Conservation (phyloP, 1,284 basidiomycete genomes). For the Ganoderma multipileum region DNA sequence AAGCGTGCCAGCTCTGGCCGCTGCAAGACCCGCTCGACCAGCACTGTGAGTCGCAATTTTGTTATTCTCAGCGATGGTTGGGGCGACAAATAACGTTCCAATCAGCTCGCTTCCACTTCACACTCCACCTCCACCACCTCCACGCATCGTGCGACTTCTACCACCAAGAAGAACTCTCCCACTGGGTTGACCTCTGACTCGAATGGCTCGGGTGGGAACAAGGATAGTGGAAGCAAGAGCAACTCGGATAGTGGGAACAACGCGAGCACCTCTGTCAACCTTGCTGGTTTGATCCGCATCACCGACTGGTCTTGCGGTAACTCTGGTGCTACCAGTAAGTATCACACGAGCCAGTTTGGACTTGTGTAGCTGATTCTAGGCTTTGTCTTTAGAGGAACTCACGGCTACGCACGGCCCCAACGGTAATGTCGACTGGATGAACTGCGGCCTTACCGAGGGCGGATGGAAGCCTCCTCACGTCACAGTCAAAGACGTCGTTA, state of each 20-base stretch:
- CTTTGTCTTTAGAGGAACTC: conserved; percentile 47
- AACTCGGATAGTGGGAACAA: background rate
- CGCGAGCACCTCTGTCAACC: conserved; percentile 2
- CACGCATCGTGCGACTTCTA: conserved; percentile 15
- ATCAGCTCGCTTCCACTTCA: conserved; percentile 15
- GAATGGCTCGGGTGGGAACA: conserved; percentile 1
- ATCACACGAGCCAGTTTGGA: background rate
- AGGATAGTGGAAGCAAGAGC: background rate
- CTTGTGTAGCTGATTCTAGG: conserved; percentile 5
- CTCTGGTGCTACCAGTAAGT: conserved; percentile 24
- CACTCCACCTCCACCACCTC: conserved; percentile 9
- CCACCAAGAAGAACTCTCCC: conserved; percentile 15
- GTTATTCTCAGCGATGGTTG: background rate
- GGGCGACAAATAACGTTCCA: background rate
- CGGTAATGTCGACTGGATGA: conserved; percentile 78
- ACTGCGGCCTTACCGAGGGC: conserved; percentile 70
- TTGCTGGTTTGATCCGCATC: conserved; percentile 22
- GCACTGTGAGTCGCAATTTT: conserved; percentile 13
- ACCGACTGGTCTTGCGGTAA: conserved; percentile 23
- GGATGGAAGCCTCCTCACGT: conserved; percentile 75
- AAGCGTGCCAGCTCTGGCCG: conserved; percentile 21
- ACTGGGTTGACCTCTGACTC: conserved; percentile 11
- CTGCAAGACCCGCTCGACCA: conserved; percentile 25
- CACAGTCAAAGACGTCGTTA: conserved; percentile 58
- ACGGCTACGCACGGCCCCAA: conserved; percentile 70